Conservation (phyloP, 2,329 filamentous ascomycete genomes). For the Neophaeococcomyces mojaviensis region DNA sequence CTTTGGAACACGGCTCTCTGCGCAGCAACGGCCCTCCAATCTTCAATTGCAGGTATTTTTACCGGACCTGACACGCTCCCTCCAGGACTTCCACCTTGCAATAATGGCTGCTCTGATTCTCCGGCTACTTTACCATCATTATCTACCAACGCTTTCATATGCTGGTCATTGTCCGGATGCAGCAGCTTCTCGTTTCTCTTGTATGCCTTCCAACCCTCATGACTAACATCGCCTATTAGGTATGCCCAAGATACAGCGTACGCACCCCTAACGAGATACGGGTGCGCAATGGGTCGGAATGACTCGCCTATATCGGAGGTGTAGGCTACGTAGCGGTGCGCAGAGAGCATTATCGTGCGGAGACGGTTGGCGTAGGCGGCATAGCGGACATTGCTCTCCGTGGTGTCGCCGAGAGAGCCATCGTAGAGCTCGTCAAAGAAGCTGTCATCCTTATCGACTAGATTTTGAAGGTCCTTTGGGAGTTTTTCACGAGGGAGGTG, state of each 20-base stretch:
- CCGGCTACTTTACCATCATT: not conserved
- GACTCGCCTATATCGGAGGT: conserved; percentile 95
- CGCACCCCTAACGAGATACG: conserved; percentile 68
- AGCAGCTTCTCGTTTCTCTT: conserved; percentile 71
- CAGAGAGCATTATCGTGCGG: conserved; percentile 78
- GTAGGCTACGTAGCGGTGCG: conserved; percentile 94
- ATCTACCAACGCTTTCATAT: conserved; percentile 8
- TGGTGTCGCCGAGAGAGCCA: conserved; percentile 69
- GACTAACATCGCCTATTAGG: conserved; percentile 76
- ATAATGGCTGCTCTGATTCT: conserved; percentile 1
- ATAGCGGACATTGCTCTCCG: conserved; percentile 79
- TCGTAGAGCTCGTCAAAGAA: conserved; percentile 72
- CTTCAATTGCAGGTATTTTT: conserved; percentile 66
- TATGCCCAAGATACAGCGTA: conserved; percentile 94
- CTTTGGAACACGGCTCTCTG: conserved; percentile 87
- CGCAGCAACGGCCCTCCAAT: conserved; percentile 84
- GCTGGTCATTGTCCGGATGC: conserved; percentile 54
- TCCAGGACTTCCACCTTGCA: conserved; percentile 16
- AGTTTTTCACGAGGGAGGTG: conserved; percentile 45
- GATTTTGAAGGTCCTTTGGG: conserved; percentile 48
- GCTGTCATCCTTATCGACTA: conserved; percentile 57
- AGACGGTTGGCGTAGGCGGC: conserved; percentile 83
- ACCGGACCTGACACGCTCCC: conserved; percentile 27
- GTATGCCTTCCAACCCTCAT: conserved; percentile 95
- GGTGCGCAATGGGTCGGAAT: conserved; percentile 87